Base-by-base conservation (phyloP, 768 basidiomycete genomes). In the Tricholoma hemisulphureum region DNA sequence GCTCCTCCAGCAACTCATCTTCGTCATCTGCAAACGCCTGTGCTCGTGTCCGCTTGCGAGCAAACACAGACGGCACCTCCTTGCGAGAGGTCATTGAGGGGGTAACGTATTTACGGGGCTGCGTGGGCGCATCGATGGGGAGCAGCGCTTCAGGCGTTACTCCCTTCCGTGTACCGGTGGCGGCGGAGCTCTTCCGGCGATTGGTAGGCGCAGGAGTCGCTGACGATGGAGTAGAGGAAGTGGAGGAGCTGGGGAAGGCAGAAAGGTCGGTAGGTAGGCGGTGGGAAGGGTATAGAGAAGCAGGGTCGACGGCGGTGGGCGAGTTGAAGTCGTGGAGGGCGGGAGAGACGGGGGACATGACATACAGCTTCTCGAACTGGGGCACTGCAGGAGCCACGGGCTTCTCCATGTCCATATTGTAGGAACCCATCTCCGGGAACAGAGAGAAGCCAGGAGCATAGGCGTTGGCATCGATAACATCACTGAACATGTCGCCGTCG, bases 21-120 rank as follows among this genome's bases (percentile, higher is more conserved):
- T 87, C 85, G 53, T 85, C 83, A 2, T 71, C 82, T 2, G 77
- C 80, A 55, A 72, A 73, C 1, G 78, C 74, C 57, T 72, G 67
- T 0, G 77, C 73, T 20, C 82, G 81, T 6, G 76, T 71, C n/a
- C 88, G 82, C 73, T 89, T 88, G 62, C 80, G 81, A 29, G 80
- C 81, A 63, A 88, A 88, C 13, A 82, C 82, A 1, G 80, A 82
- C 1, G 89, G 89, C 23, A 91, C 67, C 39, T 85, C 85, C 72
- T 91, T 91, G 43, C 85, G 80, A 48, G 91, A 91, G 0, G 91
- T 92, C 11, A 77, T 67, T 0, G 88, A 90, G 0, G 87, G 85
- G 0, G 77, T 76, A 7, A 84, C 64, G 65, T 92, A 92, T 20
- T 81, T 81, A 61, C 91, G 84, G 1, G 79, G 39, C 66, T 93